Conservation (phyloP, 768 basidiomycete species). For the Boletus insuetus region DNA sequence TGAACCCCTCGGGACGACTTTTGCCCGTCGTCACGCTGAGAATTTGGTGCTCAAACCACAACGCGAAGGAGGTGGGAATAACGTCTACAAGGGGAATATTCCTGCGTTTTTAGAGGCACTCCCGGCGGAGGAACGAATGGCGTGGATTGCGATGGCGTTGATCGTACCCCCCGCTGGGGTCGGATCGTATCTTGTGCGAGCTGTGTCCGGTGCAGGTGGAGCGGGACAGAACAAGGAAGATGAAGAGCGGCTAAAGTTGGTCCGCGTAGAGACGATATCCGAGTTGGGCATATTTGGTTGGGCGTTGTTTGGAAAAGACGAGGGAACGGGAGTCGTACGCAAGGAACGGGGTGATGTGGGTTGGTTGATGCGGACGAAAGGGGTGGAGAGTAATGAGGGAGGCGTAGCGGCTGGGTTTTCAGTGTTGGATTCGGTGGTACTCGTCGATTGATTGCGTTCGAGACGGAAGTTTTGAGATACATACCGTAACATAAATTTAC, state of each 20-base stretch:
- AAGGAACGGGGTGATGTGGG: slow-evolving; percentile 68
- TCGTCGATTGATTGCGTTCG: slow-evolving; percentile 36
- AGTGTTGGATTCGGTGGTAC: slow-evolving; percentile 66
- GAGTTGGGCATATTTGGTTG: slow-evolving; percentile 94
- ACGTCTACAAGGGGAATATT: slow-evolving; percentile 84
- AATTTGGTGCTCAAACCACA: slow-evolving; percentile 92
- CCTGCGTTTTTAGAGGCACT: slow-evolving; percentile 70
- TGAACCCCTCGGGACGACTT: slow-evolving; percentile 21
- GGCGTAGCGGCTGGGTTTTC: slow-evolving; percentile 55
- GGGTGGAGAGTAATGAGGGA: slow-evolving; percentile 79
- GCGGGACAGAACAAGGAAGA: neutral
- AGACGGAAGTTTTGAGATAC: too few species aligned
- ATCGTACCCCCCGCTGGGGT: slow-evolving; percentile 73
- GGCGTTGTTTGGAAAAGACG: slow-evolving; percentile 65
- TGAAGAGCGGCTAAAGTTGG: slow-evolving; percentile 24
- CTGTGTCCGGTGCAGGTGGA: slow-evolving; percentile 38
- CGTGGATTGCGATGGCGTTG: slow-evolving; percentile 96
- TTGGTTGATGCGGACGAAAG: slow-evolving; percentile 87
- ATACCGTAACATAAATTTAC: too few species aligned
- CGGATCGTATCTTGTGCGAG: slow-evolving; percentile 74
- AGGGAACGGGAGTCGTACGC: slow-evolving; percentile 27
- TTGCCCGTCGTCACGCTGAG: slow-evolving; percentile 33
- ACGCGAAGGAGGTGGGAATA: slow-evolving; percentile 97
- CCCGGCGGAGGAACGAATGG: slow-evolving; percentile 58
- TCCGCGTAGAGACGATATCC: slow-evolving; percentile 71